Percentiles rank a stretch among this genome's conserved stretches.
Evolutionary conservation across 495 filamentous ascomycete species (phyloP).

Genomic region (Hypoxylon perforatum): DNA sequence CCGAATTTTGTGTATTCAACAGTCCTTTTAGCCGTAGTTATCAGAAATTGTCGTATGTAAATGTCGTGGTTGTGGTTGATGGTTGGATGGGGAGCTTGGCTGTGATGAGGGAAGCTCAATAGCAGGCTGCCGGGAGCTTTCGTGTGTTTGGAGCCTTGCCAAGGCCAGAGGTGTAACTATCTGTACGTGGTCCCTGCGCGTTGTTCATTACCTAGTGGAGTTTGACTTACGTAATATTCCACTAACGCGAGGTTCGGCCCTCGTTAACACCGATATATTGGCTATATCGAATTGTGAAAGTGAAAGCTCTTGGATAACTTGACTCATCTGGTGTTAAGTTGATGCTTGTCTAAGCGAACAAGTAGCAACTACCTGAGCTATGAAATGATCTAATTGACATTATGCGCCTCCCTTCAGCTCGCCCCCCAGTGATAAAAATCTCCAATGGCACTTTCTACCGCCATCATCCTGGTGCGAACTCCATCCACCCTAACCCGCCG

Average conservation of each 20-base stretch:
- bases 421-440: constrained; percentile 75
- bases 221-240: constrained; percentile 25
- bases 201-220: neutral
- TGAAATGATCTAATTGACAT: constrained; percentile 36
- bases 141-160: constrained; percentile 53
- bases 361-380: neutral
- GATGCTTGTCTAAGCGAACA: constrained; percentile 5
- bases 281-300: constrained; percentile 11
- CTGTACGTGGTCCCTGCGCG: constrained; percentile 26
- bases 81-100: constrained; percentile 1
- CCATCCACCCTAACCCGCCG: constrained; percentile 64
- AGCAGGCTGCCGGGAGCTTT: constrained; percentile 60
- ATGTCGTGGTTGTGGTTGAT: neutral
- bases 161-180: constrained; percentile 32
- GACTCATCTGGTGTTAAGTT: constrained; percentile 12
- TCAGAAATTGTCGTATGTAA: too few relatives aligned
- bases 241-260: constrained; percentile 9
- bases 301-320: constrained; percentile 4
- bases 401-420: constrained; percentile 48
- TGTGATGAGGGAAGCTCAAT: neutral
- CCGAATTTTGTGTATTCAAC: neutral
- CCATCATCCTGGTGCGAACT: constrained; percentile 70
- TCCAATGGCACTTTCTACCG: constrained; percentile 83
- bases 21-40: too few relatives aligned
- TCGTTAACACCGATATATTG: constrained; percentile 32